A percentile compares a stretch with the other conserved stretches of the same genome.
Conservation (phyloP, 768 basidiomycete genomes). For the Inosperma sp. region DNA sequence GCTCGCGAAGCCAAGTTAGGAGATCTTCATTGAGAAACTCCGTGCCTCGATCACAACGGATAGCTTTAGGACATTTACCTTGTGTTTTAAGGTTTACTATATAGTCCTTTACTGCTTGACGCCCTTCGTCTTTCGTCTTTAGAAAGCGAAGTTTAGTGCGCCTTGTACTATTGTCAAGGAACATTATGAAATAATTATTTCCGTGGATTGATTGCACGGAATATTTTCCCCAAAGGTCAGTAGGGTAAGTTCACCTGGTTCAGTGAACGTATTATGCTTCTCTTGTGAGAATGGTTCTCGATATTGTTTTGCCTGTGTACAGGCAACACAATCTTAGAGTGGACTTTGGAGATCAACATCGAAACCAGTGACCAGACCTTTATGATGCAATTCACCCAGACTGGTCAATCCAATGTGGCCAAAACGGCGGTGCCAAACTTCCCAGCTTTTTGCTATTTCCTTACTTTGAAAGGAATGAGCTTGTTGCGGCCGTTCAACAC, state of each 20-base stretch:
- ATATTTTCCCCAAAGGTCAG: slow-evolving; percentile 10
- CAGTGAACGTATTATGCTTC: background rate
- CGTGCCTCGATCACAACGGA: background rate
- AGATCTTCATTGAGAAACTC: background rate
- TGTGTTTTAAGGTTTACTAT: no score
- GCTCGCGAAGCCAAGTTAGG: background rate
- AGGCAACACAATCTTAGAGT: background rate
- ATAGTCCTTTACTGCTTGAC: no score
- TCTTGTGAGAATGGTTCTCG: background rate
- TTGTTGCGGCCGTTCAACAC: background rate
- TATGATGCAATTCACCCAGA: background rate
- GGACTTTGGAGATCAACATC: background rate
- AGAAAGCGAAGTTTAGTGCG: no score
- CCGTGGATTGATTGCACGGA: slow-evolving; percentile 7
- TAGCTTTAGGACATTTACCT: background rate
- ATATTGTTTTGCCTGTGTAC: background rate
- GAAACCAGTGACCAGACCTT: background rate
- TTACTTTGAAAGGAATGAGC: background rate
- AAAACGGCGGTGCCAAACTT: background rate
- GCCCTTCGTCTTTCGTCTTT: no score
- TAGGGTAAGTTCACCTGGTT: slow-evolving; percentile 12
- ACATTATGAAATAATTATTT: slow-evolving; percentile 8
- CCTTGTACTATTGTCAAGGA: slow-evolving; percentile 7
- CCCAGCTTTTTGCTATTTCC: background rate
- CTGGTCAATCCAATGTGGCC: background rate